Evolutionary conservation across 441 rosid species (phyloP), one percentile per base, ranked within the genome.

Genomic region (Daphne laureola): DNA sequence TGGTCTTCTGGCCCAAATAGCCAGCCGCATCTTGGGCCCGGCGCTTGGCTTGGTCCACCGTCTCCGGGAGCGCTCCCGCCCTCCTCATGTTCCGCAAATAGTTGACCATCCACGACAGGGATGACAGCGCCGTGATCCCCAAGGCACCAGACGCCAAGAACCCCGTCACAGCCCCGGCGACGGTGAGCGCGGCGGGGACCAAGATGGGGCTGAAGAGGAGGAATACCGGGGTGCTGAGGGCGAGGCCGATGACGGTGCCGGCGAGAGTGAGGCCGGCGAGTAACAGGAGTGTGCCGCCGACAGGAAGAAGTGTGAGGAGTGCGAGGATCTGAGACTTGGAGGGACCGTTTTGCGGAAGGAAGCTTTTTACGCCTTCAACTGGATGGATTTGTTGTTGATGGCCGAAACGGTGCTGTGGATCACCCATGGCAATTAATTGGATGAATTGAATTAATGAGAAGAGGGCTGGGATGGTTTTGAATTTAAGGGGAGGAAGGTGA

Each of bases 191-290:
- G 8, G 94, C 85, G 4, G 96, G 87, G 36, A 87, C 82, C 13
- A 90, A 54, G 49, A 87, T 76, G 12, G 85, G 96, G 71, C 95
- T 83, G 70, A 70, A 85, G 14, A 90, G 47, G 23, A 90, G 53
- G 23, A 90, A 75, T 46, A 87, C 51, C 6, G 92, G 94, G 3
- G 81, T 69, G 12, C 82, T 48, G 17, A 80, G 55, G 7, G 82
- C 78, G 8, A 85, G 76, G 40, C 83, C 87, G 2, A 70, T 56
- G 43, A 87, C 73, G 3, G 90, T 71, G 15, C 82, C 89, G 0
- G 69, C 72, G 7, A 84, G 59, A 14, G 75, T 74, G 53, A 90
- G 44, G 7, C 90, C 88, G 5, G 92, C 73, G 1, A 83, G 68
- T 48, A 71, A 55, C 14, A 73, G 67, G 8, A 89, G 82, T 45